Evolutionary conservation across 352 stramenopile species (phyloP).

Genomic region (Aphanomyces astaci): DNA sequence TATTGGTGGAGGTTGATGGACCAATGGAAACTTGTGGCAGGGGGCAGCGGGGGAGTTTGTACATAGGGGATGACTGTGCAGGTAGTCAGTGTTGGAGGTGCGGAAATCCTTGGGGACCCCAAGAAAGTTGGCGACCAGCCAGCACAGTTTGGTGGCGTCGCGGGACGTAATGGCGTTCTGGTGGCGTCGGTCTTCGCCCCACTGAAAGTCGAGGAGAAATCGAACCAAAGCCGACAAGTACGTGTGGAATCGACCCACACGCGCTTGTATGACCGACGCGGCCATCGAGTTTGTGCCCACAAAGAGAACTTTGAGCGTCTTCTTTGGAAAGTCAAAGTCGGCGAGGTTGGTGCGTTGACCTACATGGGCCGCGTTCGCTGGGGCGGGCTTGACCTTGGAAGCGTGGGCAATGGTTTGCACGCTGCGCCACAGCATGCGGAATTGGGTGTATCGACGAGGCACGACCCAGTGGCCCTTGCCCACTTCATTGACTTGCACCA

Average conservation of each 20-base stretch:
- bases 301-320: constrained; percentile 14
- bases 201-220: constrained; percentile 7
- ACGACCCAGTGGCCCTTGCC: constrained; percentile 19
- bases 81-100: background rate
- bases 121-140: constrained; percentile 6
- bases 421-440: constrained; percentile 1
- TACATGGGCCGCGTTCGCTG: background rate
- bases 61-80: constrained; percentile 11
- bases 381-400: background rate
- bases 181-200: background rate
- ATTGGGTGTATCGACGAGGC: constrained; percentile 15
- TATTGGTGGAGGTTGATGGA: background rate
- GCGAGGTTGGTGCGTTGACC: background rate
- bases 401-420: background rate
- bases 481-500: constrained; percentile 16
- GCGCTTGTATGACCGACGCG: background rate
- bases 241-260: background rate
- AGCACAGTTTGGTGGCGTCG: constrained; percentile 5
- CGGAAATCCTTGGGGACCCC: background rate
- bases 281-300: constrained; percentile 6
- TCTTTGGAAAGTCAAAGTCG: constrained; percentile 14
- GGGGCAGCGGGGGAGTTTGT: background rate
- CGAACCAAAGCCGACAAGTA: background rate
- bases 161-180: background rate
- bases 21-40: background rate